Base-by-base conservation (phyloP, 2,329 filamentous ascomycete genomes). In the Fonsecaea pugnacius region DNA sequence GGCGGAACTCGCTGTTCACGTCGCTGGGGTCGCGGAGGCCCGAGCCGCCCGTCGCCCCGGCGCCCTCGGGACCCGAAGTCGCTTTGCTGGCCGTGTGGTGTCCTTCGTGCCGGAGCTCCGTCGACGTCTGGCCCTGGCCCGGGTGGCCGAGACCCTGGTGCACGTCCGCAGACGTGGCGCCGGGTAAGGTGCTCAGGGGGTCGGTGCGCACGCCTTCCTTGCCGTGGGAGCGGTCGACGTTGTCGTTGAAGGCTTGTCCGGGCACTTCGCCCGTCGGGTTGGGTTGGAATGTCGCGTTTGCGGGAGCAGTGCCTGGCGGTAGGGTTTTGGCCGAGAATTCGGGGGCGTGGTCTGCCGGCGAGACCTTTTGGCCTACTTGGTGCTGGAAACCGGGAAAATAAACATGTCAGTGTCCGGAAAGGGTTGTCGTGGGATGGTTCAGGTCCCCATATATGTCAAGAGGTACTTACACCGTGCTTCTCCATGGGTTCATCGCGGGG, bases 251-350 rank as follows among this genome's bases (percentile, higher is more conserved):
- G 36, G 76, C 76, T 72, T 78, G 77, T 56, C 77, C 72, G 4
- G 79, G 78, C 9, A 74, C 68, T 40, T 76, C 75, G 66, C 69
- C 68, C 18, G 58, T 35, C 5, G 66, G 51, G 43, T 69, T 67
- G 73, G 72, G 63, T 65, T 63, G 40, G 62, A 67, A 62, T 76
- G 73, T 75, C 82, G 81, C 32, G 81, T 79, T 10, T 70, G 58
- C 54, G 1, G 89, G 89, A 0, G 89, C 89, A 3, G 85, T 84
- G 64, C 89, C 89, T 0, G 88, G 77, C 0, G 87, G 82, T 38
- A 87, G 77, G 1, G 82, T 83, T 74, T 91, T 69, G 27, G 85
- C 83, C 71, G 83, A 79, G 79, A 90, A 92, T 72, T 90, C 88
- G 21, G 86, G 86, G 12, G 76, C 87, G 69, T 86, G 85, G 67